phyloP scores from a whole-genome alignment of 495 filamentous ascomycete species.

The Usnea hakonensis region DNA sequence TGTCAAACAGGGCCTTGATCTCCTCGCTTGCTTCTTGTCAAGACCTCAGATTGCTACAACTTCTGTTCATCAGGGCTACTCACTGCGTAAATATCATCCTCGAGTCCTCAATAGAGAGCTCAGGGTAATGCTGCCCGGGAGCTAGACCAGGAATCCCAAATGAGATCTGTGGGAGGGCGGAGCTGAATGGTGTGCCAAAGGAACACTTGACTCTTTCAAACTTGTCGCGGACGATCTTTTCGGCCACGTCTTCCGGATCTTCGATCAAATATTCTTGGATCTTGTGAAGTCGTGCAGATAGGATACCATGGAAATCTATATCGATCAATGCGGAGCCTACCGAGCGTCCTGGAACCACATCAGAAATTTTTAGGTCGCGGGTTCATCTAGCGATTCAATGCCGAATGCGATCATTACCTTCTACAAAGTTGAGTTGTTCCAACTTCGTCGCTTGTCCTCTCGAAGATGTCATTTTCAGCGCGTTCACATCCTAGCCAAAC shows the following conservation, averaged over 20 bases:
- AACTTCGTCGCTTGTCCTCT: constrained; percentile 28
- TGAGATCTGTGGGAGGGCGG: constrained; percentile 24
- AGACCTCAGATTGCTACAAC: neutral
- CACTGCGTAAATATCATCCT: constrained; percentile 33
- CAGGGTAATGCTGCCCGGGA: constrained; percentile 20
- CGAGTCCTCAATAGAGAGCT: constrained; percentile 28
- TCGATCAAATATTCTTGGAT: constrained; percentile 21
- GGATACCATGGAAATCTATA: constrained; percentile 25
- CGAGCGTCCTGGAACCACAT: too few relatives aligned
- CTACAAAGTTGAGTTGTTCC: constrained; percentile 33
- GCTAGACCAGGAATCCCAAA: constrained; percentile 30
- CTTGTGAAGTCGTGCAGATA: constrained; percentile 24
- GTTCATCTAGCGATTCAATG: too few relatives aligned
- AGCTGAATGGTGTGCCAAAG: constrained; percentile 30
- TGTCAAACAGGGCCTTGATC: constrained; percentile 47
- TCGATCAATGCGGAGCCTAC: constrained; percentile 39
- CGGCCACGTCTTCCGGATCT: constrained; percentile 25
- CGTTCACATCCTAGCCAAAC: constrained; percentile 31
- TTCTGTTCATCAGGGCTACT: neutral
- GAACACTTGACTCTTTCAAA: constrained; percentile 37
- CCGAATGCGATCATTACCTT: too few relatives aligned
- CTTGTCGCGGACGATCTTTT: constrained; percentile 32
- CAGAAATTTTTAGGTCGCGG: too few relatives aligned
- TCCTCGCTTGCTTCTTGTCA: constrained; percentile 33
- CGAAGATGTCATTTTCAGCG: constrained; percentile 29